Evolutionary conservation across 1,139 yeast genomes (phyloP).

Genomic region (Kurtzmaniella natalensis): DNA sequence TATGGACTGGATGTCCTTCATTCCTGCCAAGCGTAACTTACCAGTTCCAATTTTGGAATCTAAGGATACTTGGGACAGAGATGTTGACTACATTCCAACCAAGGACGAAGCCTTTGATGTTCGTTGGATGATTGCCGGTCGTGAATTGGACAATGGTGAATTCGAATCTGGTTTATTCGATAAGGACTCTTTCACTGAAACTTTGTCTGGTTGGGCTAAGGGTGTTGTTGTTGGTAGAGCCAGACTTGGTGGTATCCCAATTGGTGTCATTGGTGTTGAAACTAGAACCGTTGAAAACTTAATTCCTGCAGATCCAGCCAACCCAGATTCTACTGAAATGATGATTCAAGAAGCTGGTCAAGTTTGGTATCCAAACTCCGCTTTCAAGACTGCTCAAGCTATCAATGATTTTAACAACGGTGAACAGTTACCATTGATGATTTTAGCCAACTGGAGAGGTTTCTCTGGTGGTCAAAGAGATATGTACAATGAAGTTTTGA

Average conservation of each 20-base stretch:
- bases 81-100: constrained; percentile 74
- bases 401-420: constrained; percentile 96
- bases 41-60: constrained; percentile 90
- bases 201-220: constrained; percentile 97
- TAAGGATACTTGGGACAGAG: constrained; percentile 90
- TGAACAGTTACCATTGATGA: constrained; percentile 95
- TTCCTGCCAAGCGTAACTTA: constrained; percentile 85
- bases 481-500: constrained; percentile 96
- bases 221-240: constrained; percentile 99
- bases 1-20: constrained; percentile 93
- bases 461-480: constrained; percentile 99
- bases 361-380: constrained; percentile 99
- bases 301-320: constrained; percentile 97
- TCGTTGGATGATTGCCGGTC: constrained; percentile 92
- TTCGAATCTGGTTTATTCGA: constrained; percentile 89
- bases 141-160: constrained; percentile 56
- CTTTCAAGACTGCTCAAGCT: constrained; percentile 98
- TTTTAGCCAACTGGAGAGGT: constrained; percentile 99
- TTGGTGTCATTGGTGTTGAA: constrained; percentile 97
- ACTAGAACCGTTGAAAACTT: constrained; percentile 84
- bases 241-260: constrained; percentile 96
- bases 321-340: constrained; percentile 87
- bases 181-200: constrained; percentile 89
- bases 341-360: constrained; percentile 95
- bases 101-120: constrained; percentile 80